phyloP scores from a whole-genome alignment of 805 yeast species.

The Cyberlindnera veronae region DNA sequence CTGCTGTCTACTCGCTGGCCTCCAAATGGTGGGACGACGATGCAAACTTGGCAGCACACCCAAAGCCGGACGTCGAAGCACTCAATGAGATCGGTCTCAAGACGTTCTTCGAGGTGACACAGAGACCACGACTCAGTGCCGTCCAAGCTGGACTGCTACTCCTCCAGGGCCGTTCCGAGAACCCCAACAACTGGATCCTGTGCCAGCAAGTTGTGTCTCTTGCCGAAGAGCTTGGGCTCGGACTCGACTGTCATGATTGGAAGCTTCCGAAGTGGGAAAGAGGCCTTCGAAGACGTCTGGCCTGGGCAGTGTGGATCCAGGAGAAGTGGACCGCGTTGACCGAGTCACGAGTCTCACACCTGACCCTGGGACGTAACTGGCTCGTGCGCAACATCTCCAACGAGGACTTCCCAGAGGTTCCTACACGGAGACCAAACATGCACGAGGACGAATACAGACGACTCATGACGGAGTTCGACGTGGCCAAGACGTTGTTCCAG shows the following conservation, averaged over 20 bases:
- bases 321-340: conserved; percentile 87
- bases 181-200: conserved; percentile 78
- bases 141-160: conserved; percentile 85
- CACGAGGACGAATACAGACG: conserved; percentile 22
- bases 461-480: conserved; percentile 51
- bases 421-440: conserved; percentile 27
- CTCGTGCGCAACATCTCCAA: conserved; percentile 61
- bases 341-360: conserved; percentile 83
- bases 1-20: conserved; percentile 86
- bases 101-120: conserved; percentile 67
- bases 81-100: conserved; percentile 65
- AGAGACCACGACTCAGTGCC: conserved; percentile 85
- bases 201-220: conserved; percentile 84
- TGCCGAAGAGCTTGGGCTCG: conserved; percentile 88
- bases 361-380: conserved; percentile 74
- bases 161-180: conserved; percentile 52
- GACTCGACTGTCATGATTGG: conserved; percentile 90
- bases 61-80: conserved; percentile 74
- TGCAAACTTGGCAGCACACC: conserved; percentile 66
- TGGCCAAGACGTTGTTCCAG: conserved; percentile 67
- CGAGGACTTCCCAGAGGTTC: conserved; percentile 75
- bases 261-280: conserved; percentile 93
- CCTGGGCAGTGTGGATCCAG: conserved; percentile 94
- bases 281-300: conserved; percentile 78
- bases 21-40: conserved; percentile 87